These are phyloP conservation scores for Thelephora aurantiotincta DNA, from an alignment of 768 basidiomycete species.

Conservation along the genomic window DNA sequence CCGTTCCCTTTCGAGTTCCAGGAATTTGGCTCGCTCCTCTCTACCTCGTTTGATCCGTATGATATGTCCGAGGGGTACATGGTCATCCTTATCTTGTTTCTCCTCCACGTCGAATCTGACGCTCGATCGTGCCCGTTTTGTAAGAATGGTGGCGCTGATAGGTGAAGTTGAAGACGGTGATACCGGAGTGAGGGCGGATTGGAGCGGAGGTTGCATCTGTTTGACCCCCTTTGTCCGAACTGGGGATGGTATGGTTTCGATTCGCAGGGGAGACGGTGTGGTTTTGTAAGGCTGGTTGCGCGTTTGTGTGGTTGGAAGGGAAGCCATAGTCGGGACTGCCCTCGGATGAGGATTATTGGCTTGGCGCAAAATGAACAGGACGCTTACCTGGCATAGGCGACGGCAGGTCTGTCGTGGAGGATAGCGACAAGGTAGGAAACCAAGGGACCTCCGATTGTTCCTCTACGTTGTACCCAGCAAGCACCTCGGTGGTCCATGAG, in stretches of 20 bases:
- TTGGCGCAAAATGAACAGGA: neutral
- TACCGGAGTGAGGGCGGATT: constrained; percentile 6
- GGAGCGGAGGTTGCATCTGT: constrained; percentile 2
- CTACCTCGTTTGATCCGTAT: constrained; percentile 59
- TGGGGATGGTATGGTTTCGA: constrained; percentile 10
- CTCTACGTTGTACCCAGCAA: constrained; percentile 34
- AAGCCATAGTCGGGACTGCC: constrained; percentile 7
- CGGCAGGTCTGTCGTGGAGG: constrained; percentile 7
- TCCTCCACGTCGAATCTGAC: constrained; percentile 37
- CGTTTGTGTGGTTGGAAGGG: constrained; percentile 7
- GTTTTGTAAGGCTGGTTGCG: constrained; percentile 13
- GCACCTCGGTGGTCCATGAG: constrained; percentile 48
- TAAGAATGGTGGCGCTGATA: neutral
- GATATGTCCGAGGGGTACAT: constrained; percentile 54
- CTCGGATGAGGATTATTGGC: constrained; percentile 1
- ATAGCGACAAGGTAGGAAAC: constrained; percentile 8
- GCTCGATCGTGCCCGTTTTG: neutral
- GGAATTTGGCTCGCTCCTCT: constrained; percentile 56
- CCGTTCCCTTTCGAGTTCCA: constrained; percentile 32
- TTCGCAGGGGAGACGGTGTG: constrained; percentile 17
- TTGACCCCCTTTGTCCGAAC: neutral
- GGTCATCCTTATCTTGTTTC: constrained; percentile 26
- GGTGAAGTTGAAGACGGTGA: neutral
- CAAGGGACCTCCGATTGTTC: constrained; percentile 10
- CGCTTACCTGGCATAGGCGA: constrained; percentile 1